These are phyloP conservation scores for Candida mattraensis DNA, from an alignment of 805 yeast genomes.

Conservation along the genomic window DNA sequence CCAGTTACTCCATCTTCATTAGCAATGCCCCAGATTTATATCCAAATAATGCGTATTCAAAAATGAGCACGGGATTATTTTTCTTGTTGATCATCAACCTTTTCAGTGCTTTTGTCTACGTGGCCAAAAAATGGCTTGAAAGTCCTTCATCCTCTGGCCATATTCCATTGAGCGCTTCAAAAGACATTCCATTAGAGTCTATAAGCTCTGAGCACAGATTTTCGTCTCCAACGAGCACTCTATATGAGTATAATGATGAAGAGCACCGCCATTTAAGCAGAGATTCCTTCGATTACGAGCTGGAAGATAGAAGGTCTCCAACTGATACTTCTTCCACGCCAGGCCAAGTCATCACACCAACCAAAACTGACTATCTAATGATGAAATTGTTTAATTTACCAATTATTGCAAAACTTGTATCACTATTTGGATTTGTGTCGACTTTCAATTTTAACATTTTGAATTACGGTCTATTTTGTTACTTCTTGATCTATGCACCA, in stretches of 20 bases:
- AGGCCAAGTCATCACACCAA: slow-evolving; percentile 10
- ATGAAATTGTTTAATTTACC: slow-evolving; percentile 35
- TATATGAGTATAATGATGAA: slow-evolving; percentile 33
- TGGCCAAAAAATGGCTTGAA: slow-evolving; percentile 45
- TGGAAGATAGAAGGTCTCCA: slow-evolving; percentile 8
- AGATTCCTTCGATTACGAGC: slow-evolving; percentile 29
- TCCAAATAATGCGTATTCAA: slow-evolving; percentile 72
- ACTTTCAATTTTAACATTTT: slow-evolving; percentile 46
- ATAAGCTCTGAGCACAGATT: slow-evolving; percentile 12
- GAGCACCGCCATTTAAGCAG: slow-evolving; percentile 6
- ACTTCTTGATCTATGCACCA: slow-evolving; percentile 53
- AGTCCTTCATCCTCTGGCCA: slow-evolving; percentile 16
- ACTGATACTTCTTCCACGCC: slow-evolving; percentile 1
- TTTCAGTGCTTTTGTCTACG: slow-evolving; percentile 49
- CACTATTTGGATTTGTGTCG: slow-evolving; percentile 31
- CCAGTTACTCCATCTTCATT: slow-evolving; percentile 57
- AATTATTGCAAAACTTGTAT: slow-evolving; percentile 16
- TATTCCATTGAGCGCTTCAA: slow-evolving; percentile 12
- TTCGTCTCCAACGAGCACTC: slow-evolving; percentile 37
- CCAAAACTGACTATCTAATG: slow-evolving; percentile 35
- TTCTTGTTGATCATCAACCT: slow-evolving; percentile 55
- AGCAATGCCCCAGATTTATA: slow-evolving; percentile 64
- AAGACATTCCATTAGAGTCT: slow-evolving; percentile 31
- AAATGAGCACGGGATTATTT: slow-evolving; percentile 61
- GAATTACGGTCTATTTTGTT: slow-evolving; percentile 66